phyloP scores from a whole-genome alignment of 2,329 filamentous ascomycete species.

The Calonectria pseudoturangicola region DNA sequence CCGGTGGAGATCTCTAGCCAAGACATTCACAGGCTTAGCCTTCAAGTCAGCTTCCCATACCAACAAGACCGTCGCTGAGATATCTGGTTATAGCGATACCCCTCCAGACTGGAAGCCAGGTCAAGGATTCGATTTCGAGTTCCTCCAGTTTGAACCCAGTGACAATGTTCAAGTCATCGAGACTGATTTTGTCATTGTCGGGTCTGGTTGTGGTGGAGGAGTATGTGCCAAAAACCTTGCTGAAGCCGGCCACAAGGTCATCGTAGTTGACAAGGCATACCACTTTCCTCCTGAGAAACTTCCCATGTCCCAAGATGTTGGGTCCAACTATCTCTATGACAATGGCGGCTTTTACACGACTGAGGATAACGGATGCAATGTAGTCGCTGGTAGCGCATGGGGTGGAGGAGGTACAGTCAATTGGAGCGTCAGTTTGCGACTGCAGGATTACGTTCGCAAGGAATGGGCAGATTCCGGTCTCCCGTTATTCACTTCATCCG shows the following conservation, averaged over 20 bases:
- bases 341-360: constrained; percentile 75
- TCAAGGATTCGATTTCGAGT: constrained; percentile 73
- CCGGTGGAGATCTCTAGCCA: constrained; percentile 72
- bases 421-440: constrained; percentile 81
- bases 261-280: constrained; percentile 90
- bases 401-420: constrained; percentile 93
- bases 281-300: constrained; percentile 83
- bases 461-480: constrained; percentile 86
- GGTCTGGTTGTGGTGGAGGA: constrained; percentile 89
- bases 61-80: constrained; percentile 70
- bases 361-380: constrained; percentile 74
- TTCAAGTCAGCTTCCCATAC: constrained; percentile 74
- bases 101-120: constrained; percentile 71
- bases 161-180: constrained; percentile 76
- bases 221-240: constrained; percentile 88
- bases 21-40: constrained; percentile 72
- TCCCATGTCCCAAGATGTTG: constrained; percentile 82
- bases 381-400: constrained; percentile 83
- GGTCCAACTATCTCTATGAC: constrained; percentile 80
- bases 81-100: constrained; percentile 75
- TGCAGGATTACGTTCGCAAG: constrained; percentile 83
- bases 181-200: constrained; percentile 89
- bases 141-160: constrained; percentile 73
- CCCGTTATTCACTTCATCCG: constrained; percentile 81
- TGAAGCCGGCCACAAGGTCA: constrained; percentile 82